phyloP scores from a whole-genome alignment of 2,329 filamentous ascomycete genomes.

The Aspergillaceae sp. region DNA sequence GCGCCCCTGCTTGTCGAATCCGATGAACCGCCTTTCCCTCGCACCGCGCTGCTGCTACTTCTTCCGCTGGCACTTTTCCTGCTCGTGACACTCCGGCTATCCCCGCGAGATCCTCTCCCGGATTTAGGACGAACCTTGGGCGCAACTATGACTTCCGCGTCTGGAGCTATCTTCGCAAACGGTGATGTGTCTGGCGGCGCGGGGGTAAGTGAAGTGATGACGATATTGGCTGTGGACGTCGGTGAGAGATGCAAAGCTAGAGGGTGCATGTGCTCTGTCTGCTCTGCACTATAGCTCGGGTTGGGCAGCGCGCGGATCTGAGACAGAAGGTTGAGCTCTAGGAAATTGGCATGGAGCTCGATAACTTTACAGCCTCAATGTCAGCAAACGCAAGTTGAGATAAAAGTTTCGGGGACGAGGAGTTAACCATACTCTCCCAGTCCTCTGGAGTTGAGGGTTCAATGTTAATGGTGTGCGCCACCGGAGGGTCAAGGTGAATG shows the following conservation, averaged over 20 bases:
- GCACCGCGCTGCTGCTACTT: constrained; percentile 63
- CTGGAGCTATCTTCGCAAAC: constrained; percentile 86
- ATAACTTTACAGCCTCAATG: constrained; percentile 51
- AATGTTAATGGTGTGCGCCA: constrained; percentile 91
- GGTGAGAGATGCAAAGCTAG: constrained; percentile 89
- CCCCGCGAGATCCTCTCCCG: constrained; percentile 54
- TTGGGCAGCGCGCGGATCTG: constrained; percentile 93
- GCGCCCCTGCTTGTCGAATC: constrained; percentile 49
- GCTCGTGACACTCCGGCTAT: constrained; percentile 71
- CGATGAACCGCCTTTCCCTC: constrained; percentile 48
- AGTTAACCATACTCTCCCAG: constrained; percentile 64
- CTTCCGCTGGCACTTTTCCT: constrained; percentile 63
- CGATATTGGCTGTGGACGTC: constrained; percentile 89
- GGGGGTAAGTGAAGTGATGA: constrained; percentile 74
- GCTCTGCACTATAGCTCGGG: constrained; percentile 54
- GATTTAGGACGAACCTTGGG: constrained; percentile 76
- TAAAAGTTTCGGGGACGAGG: not conserved
- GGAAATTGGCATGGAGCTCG: constrained; percentile 88
- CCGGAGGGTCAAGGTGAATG: constrained; percentile 80
- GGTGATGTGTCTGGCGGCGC: constrained; percentile 56
- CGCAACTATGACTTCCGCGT: constrained; percentile 94
- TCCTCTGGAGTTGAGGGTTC: constrained; percentile 91
- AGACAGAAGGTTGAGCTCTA: constrained; percentile 85
- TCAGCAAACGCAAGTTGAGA: constrained; percentile 4
- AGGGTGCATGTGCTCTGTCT: constrained; percentile 57